These are phyloP conservation scores for Bacidia rubella DNA, from an alignment of 495 filamentous ascomycete species.

Conservation along the genomic window DNA sequence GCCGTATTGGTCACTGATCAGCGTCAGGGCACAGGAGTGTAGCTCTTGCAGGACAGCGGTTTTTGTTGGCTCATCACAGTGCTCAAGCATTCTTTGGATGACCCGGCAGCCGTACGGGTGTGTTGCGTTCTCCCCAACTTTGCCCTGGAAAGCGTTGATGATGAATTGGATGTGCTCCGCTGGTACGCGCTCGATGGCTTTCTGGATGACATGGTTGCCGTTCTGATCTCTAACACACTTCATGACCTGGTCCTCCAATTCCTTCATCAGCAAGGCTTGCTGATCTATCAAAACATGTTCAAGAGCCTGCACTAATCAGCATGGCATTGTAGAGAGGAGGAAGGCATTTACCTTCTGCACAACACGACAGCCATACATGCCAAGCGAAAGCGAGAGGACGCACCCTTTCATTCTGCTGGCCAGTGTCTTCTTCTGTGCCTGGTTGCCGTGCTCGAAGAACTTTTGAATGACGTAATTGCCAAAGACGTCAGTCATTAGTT, in stretches of 20 bases:
- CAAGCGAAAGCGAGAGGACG: constrained; percentile 61
- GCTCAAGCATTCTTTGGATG: constrained; percentile 83
- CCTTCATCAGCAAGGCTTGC: constrained; percentile 70
- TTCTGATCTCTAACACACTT: constrained; percentile 80
- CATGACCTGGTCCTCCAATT: constrained; percentile 66
- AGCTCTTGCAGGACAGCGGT: constrained; percentile 64
- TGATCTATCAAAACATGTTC: constrained; percentile 87
- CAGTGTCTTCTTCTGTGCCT: constrained; percentile 77
- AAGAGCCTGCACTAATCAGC: constrained; percentile 48
- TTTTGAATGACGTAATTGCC: constrained; percentile 99
- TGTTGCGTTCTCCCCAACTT: constrained; percentile 62
- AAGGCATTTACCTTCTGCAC: constrained; percentile 64
- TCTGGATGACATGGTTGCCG: constrained; percentile 95
- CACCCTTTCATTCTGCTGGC: constrained; percentile 78
- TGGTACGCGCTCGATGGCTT: constrained; percentile 79
- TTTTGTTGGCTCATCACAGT: constrained; percentile 61
- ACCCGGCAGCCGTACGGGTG: constrained; percentile 89
- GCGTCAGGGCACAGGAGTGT: constrained; percentile 50
- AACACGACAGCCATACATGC: constrained; percentile 93
- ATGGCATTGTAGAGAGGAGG: constrained; percentile 9
- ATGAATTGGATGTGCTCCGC: constrained; percentile 75
- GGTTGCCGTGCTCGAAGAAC: constrained; percentile 92
- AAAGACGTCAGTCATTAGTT: constrained; percentile 92
- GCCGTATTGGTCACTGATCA: constrained; percentile 84
- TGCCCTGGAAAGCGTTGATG: constrained; percentile 68